phyloP scores from a whole-genome alignment of 2,329 filamentous ascomycete genomes.

The Epichloe scottii region DNA sequence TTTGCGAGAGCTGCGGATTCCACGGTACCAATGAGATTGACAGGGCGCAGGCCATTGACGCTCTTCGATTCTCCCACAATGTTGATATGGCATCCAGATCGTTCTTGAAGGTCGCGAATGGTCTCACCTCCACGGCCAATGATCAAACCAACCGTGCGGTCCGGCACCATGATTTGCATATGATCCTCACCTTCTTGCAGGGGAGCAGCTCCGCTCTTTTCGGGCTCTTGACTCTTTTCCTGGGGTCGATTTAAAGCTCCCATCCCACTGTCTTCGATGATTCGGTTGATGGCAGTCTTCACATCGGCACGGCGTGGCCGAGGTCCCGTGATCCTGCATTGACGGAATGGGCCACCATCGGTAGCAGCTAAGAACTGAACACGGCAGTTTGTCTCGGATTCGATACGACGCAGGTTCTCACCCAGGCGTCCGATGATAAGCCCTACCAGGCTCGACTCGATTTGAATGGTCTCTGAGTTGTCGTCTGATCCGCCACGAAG shows the following conservation, averaged over 20 bases:
- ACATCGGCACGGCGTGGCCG: slow-evolving; percentile 62
- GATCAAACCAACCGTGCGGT: slow-evolving; percentile 83
- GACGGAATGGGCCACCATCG: slow-evolving; percentile 60
- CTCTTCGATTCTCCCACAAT: slow-evolving; percentile 91
- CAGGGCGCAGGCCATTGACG: slow-evolving; percentile 75
- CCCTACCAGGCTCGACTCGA: slow-evolving; percentile 77
- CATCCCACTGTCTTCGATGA: slow-evolving; percentile 65
- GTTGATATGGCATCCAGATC: slow-evolving; percentile 89
- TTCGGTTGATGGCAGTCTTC: slow-evolving; percentile 71
- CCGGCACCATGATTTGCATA: slow-evolving; percentile 88
- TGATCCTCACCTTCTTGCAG: slow-evolving; percentile 72
- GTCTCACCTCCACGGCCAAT: slow-evolving; percentile 91
- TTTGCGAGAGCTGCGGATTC: slow-evolving; percentile 67
- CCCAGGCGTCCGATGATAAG: slow-evolving; percentile 84
- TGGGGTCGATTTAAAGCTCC: slow-evolving; percentile 32
- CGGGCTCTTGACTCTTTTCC: slow-evolving; percentile 28
- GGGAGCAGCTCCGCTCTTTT: slow-evolving; percentile 28
- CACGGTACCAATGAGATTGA: slow-evolving; percentile 75
- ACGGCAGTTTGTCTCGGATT: slow-evolving; percentile 67
- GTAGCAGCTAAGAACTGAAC: slow-evolving; percentile 78
- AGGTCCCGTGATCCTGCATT: slow-evolving; percentile 75
- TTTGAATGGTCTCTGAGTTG: slow-evolving; percentile 68
- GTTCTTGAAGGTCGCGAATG: slow-evolving; percentile 82
- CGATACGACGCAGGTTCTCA: slow-evolving; percentile 77
- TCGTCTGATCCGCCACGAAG: slow-evolving; percentile 42